Conservation (phyloP, 305 asterid species). For the Fraxinus albicans region DNA sequence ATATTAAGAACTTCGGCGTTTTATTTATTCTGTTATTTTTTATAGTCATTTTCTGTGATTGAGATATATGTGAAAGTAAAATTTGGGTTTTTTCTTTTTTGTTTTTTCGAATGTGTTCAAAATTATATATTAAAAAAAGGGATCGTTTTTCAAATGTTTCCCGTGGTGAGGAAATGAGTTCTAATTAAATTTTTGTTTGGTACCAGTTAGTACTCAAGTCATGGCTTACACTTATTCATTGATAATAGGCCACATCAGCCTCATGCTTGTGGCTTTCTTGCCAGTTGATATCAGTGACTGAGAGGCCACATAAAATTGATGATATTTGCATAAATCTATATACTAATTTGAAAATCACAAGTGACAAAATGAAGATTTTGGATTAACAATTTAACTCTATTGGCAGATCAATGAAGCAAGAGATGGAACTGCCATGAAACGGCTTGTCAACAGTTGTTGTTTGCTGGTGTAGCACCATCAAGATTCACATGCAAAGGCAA, state of each 20-base stretch:
- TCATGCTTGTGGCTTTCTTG: neutral
- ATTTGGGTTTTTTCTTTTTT: neutral
- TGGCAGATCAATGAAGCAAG: neutral
- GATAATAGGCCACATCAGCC: neutral
- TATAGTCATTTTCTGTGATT: neutral
- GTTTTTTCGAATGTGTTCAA: too few species aligned
- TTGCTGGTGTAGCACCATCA: neutral
- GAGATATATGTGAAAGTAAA: neutral
- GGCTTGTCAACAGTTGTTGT: neutral
- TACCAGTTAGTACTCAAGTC: neutral
- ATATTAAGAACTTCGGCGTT: neutral
- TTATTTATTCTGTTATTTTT: neutral
- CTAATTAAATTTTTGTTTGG: too few species aligned
- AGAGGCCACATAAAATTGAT: neutral
- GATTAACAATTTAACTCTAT: neutral
- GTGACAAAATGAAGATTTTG: neutral
- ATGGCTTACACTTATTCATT: neutral
- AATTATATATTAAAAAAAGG: neutral
- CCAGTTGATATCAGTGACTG: neutral
- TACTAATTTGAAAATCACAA: neutral
- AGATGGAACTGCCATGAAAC: neutral
- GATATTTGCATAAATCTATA: neutral
- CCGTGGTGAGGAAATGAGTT: neutral
- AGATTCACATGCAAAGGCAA: neutral
- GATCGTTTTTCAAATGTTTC: neutral